phyloP scores from a whole-genome alignment of 2,329 filamentous ascomycete species.

The Fusarium subtropicale region DNA sequence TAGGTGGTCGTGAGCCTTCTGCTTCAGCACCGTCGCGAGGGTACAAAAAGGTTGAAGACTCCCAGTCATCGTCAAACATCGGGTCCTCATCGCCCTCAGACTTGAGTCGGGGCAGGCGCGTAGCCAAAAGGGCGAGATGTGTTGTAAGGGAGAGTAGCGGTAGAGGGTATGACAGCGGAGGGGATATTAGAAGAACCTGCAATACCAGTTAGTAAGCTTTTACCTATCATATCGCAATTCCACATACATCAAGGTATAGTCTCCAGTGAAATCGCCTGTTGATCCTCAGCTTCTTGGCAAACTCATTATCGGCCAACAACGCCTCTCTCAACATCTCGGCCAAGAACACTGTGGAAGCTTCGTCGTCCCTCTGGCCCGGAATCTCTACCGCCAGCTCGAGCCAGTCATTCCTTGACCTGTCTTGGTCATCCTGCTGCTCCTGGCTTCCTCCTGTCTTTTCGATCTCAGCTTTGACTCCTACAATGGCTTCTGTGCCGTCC shows the following conservation, averaged over 20 bases:
- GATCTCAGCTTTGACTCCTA: slow-evolving; percentile 95
- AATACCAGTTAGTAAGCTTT: slow-evolving; percentile 1
- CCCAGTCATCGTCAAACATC: slow-evolving; percentile 98
- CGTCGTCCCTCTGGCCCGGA: slow-evolving; percentile 89
- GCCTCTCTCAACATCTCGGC: slow-evolving; percentile 90
- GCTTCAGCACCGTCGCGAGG: slow-evolving; percentile 58
- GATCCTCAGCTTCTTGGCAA: slow-evolving; percentile 81
- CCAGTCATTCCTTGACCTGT: slow-evolving; percentile 73
- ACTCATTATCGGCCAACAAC: slow-evolving; percentile 77
- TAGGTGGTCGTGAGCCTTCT: slow-evolving; percentile 72
- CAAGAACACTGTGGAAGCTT: slow-evolving; percentile 87
- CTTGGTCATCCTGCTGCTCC: slow-evolving; percentile 54
- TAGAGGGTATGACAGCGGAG: slow-evolving; percentile 90
- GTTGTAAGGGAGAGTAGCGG: slow-evolving; percentile 92
- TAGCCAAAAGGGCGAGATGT: slow-evolving; percentile 90
- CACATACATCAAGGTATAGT: slow-evolving; percentile 88
- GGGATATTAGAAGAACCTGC: slow-evolving; percentile 92
- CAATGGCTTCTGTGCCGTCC: slow-evolving; percentile 95
- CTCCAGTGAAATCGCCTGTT: slow-evolving; percentile 96
- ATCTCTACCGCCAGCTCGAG: slow-evolving; percentile 93
- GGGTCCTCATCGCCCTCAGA: slow-evolving; percentile 96
- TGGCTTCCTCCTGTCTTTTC: slow-evolving; percentile 70
- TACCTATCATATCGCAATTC: background rate
- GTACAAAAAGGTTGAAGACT: slow-evolving; percentile 82
- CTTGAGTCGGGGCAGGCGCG: slow-evolving; percentile 83